Evolutionary conservation across 305 asterid species (phyloP).

Genomic region (Plantago lanceolata): DNA sequence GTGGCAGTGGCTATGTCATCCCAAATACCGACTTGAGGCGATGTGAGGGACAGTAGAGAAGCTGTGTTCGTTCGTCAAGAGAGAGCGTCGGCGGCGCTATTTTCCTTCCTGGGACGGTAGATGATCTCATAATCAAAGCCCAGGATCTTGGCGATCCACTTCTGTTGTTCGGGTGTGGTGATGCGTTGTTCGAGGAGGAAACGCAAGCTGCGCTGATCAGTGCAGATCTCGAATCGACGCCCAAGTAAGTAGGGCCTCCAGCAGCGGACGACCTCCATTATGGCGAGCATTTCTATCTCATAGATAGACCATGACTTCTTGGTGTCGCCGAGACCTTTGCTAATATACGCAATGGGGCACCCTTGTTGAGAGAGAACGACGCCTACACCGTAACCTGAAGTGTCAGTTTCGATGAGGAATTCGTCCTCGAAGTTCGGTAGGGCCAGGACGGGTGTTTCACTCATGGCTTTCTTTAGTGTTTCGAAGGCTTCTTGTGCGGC

Average conservation of each 20-base stretch:
- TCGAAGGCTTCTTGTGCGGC: background rate
- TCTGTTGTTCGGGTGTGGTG: background rate
- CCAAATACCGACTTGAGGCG: background rate
- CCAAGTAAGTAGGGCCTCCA: background rate
- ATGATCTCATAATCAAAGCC: too few species aligned
- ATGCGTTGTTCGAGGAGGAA: background rate
- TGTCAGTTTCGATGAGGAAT: conserved; percentile 1
- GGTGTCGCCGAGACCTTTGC: background rate
- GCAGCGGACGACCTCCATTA: background rate
- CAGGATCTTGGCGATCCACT: background rate
- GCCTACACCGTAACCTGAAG: background rate
- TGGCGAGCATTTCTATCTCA: background rate
- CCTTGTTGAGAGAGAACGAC: background rate
- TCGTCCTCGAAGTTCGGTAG: background rate
- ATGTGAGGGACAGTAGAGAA: background rate
- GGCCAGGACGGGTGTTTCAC: background rate
- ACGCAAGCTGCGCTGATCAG: background rate
- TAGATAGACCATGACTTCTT: background rate
- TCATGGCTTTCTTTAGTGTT: background rate
- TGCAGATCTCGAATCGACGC: background rate
- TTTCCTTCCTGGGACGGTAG: too few species aligned
- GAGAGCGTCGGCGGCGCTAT: background rate
- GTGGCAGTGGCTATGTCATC: background rate
- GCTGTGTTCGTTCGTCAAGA: background rate
- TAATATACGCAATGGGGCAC: background rate